Evolutionary conservation across 768 basidiomycete species (phyloP).

Genomic region (Rhizopogon roseolus): DNA sequence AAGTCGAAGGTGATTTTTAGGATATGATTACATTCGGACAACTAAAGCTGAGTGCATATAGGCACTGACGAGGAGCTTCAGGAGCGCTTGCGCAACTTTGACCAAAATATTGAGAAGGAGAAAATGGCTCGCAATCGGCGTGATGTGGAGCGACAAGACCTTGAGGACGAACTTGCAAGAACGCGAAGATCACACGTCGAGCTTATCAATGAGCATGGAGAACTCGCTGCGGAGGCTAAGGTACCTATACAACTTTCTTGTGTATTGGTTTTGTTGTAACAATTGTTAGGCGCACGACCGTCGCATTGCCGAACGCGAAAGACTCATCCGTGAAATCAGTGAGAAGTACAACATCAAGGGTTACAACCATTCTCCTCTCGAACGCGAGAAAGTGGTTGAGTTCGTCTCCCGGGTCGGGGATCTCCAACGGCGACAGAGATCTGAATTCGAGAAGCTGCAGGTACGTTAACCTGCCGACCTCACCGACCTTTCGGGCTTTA

Average conservation of each 20-base stretch:
- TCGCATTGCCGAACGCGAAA: conserved; percentile 67
- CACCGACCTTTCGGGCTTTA: not conserved
- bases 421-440: conserved; percentile 55
- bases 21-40: not conserved
- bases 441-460: conserved; percentile 64
- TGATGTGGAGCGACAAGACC: conserved; percentile 49
- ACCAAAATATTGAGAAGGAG: conserved; percentile 48
- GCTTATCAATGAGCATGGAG: conserved; percentile 59
- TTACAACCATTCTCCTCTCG: conserved; percentile 65
- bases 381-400: conserved; percentile 65
- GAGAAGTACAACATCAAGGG: conserved; percentile 69
- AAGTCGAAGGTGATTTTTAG: conserved; percentile 48
- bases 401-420: conserved; percentile 67
- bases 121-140: conserved; percentile 44
- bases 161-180: conserved; percentile 54
- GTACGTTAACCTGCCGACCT: conserved; percentile 27
- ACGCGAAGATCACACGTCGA: conserved; percentile 50
- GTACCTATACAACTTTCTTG: conserved; percentile 28
- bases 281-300: conserved; percentile 61
- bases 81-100: conserved; percentile 51
- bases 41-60: conserved; percentile 19
- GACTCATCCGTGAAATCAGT: conserved; percentile 64
- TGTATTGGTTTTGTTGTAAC: not conserved
- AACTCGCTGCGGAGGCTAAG: conserved; percentile 69
- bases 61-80: conserved; percentile 73